Base-by-base conservation (phyloP, 2,329 filamentous ascomycete species). In the Ceratocystis variospora region DNA sequence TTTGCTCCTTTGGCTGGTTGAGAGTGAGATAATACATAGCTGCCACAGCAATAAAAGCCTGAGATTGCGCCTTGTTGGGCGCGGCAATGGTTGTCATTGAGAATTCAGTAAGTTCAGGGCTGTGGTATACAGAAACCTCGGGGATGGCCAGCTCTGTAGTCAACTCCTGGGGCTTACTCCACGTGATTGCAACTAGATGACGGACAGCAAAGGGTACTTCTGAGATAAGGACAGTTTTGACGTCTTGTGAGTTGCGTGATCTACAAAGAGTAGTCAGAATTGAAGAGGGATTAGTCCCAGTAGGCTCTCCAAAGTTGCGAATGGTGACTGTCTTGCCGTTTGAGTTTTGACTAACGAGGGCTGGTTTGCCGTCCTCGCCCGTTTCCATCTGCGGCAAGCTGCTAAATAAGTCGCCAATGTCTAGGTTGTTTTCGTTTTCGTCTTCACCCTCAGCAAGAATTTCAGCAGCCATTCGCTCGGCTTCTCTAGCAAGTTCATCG, bases 241-340 rank as follows among this genome's bases (percentile, higher is more conserved):
- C 76, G 70, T 82, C 87, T 37, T 82, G 88, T 2, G 80, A 80
- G 37, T 96, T 90, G 75, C 90, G 88, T 69, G 90, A 84, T 71
- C 88, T 87, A 73, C 92, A 95, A n/a, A 89, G 84, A 74, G 96
- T 92, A 74, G 96, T 91, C 12, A 97, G 77, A 33, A 89, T 81
- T 70, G 88, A 82, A 69, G 85, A 83, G 17, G 93, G 92, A 70
- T 79, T 88, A 37, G 96, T 76, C 6, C 93, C 92, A 15, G 83
- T 83, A 79, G 85, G 86, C 74, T 90, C 90, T 1, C 90, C 91
- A 79, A 97, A 96, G 71, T 96, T 88, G 55, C 89, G 81, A 62
- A 96, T 81, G 5, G 67, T 64, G 45, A 68, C 55, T 7, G 53
- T 66, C 28, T 66, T 63, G 1, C 83, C 81, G 69, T 82, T 74